Base-by-base conservation (phyloP, 768 basidiomycete genomes). In the Trametes villosa region DNA sequence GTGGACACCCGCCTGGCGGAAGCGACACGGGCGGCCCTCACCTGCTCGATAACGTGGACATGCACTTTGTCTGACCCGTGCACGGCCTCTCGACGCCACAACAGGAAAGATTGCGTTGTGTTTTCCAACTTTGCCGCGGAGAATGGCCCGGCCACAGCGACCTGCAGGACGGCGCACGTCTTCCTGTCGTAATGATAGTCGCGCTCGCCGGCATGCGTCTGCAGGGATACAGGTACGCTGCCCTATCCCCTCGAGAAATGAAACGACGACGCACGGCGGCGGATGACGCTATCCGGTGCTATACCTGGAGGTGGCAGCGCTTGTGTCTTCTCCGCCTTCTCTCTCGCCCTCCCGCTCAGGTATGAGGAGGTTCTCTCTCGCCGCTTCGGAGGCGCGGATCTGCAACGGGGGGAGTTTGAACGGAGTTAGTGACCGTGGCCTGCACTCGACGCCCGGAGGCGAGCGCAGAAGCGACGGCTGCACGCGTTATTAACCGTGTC, bases 131-230 rank as follows among this genome's bases (percentile, higher is more conserved):
- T 33, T 31, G 24, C 53, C 47, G 59, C 53, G 46, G 40, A 49
- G 24, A 47, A n/a, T n/a, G 30, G 40, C 2, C 53, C 45, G 36
- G 45, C 24, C 45, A 41, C 51, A 29, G 22, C n/a, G 7, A 22
- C 60, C 60, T 61, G 53, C 48, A 57, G 47, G 56, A 13, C 30
- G 27, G 33, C 48, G 51, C 59, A 60, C 59, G 59, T 48, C 47
- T 51, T 45, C 48, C 13, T 61, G 53, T 46, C 60, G 60, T 61
- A 55, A 61, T 61, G 47, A 55, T 44, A 15, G 45, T 44, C 60
- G 45, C 52, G 34, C 41, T 44, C 30, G 18, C 46, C 46, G 29
- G 30, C 59, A 60, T 26, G 59, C 49, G 59, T 40, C 20, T 48
- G 26, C 51, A 47, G 51, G 44, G 30, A 13, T 38, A 9, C 29